Evolutionary conservation across 352 stramenopile genomes (phyloP).

Genomic region (Pythium phragmiticola): DNA sequence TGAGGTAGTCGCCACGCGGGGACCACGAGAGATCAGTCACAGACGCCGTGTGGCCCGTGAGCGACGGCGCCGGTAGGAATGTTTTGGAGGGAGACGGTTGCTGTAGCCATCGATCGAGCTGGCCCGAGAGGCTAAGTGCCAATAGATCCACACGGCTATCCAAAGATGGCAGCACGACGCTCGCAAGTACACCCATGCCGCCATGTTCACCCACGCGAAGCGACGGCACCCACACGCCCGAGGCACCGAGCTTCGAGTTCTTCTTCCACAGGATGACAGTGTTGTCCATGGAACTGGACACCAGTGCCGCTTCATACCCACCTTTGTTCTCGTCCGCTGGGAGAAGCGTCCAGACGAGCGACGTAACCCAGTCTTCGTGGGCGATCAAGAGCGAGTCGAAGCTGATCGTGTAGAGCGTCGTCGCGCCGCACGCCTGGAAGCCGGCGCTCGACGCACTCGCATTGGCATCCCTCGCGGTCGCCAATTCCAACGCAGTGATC

Average conservation of each 20-base stretch:
- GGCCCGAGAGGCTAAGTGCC: constrained; percentile 56
- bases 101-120: constrained; percentile 69
- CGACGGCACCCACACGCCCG: constrained; percentile 41
- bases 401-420: constrained; percentile 40
- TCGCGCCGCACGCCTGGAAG: constrained; percentile 32
- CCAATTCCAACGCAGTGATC: constrained; percentile 19
- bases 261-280: constrained; percentile 64
- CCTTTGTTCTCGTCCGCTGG: background rate
- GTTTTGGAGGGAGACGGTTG: constrained; percentile 44
- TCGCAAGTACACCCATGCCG: constrained; percentile 53
- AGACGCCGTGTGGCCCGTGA: constrained; percentile 53
- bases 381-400: constrained; percentile 70
- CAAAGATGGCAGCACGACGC: constrained; percentile 31
- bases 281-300: constrained; percentile 82
- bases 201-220: constrained; percentile 58
- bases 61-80: constrained; percentile 48
- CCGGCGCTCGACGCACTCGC: constrained; percentile 26
- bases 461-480: background rate
- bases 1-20: constrained; percentile 52
- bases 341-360: constrained; percentile 48
- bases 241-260: constrained; percentile 13
- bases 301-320: constrained; percentile 23
- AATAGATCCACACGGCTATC: constrained; percentile 46
- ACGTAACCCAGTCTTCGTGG: constrained; percentile 85
- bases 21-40: constrained; percentile 76